Percentiles rank a stretch among this genome's conserved stretches.
Conservation (phyloP, 1,284 basidiomycete species). For the Boletus calvinii region DNA sequence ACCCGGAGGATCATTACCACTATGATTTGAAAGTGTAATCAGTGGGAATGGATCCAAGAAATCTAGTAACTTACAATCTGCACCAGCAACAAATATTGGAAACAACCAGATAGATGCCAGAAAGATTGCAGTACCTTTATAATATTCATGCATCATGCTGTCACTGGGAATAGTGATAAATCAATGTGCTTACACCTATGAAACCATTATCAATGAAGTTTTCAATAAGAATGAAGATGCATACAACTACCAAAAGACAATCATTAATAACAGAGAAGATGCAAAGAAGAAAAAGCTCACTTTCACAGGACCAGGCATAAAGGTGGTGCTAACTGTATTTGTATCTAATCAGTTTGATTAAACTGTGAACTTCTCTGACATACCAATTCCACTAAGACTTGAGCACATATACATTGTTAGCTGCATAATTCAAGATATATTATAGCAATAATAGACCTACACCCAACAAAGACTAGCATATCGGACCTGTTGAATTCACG, state of each 20-base stretch:
- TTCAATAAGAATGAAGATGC: background rate
- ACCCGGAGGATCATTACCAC: constrained; percentile 5
- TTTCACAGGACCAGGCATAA: background rate
- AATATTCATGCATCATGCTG: background rate
- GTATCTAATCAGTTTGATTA: background rate
- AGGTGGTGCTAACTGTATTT: background rate
- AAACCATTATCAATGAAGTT: background rate
- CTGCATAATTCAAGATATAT: no score
- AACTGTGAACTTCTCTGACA: background rate
- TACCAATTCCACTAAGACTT: background rate
- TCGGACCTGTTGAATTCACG: no score
- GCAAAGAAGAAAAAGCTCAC: background rate
- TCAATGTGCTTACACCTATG: background rate
- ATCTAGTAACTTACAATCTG: background rate
- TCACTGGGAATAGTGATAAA: background rate
- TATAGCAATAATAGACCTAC: no score
- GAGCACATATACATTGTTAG: no score
- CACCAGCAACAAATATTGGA: background rate
- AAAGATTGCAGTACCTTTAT: background rate
- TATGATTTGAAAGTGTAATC: background rate
- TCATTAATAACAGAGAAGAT: no score
- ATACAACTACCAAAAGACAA: background rate
- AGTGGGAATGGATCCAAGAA: background rate
- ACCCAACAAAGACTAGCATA: no score
- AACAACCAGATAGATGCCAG: background rate